Conservation (phyloP, 2,329 filamentous ascomycete genomes). For the Penicillium sp. region DNA sequence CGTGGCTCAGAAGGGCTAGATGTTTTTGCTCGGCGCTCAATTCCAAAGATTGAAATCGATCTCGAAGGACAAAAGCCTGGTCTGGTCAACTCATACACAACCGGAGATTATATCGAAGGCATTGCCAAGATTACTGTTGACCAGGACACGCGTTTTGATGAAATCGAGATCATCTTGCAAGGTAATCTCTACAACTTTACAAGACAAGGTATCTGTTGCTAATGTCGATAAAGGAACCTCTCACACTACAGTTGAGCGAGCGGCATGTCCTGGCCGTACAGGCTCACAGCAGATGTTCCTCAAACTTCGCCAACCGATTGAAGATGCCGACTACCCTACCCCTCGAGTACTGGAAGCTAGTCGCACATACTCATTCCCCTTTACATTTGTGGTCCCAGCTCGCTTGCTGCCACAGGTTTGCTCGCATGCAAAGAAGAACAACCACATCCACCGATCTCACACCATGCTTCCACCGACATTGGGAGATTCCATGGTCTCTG, state of each 20-base stretch:
- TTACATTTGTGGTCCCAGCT: constrained; percentile 63
- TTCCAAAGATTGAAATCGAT: constrained; percentile 33
- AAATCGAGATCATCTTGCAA: constrained; percentile 59
- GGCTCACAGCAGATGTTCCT: constrained; percentile 62
- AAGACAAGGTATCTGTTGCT: neutral
- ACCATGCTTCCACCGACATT: constrained; percentile 61
- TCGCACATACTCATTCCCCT: constrained; percentile 59
- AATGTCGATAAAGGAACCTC: constrained; percentile 45
- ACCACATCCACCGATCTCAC: constrained; percentile 56
- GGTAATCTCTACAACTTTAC: constrained; percentile 36
- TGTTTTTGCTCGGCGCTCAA: constrained; percentile 26
- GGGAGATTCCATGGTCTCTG: constrained; percentile 57
- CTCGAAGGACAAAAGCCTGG: constrained; percentile 31
- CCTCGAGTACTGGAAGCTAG: constrained; percentile 57
- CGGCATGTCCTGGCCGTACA: constrained; percentile 54
- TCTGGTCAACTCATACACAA: constrained; percentile 54
- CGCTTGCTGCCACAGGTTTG: constrained; percentile 61
- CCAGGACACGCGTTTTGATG: constrained; percentile 58
- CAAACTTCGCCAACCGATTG: constrained; percentile 61
- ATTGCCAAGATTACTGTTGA: constrained; percentile 51
- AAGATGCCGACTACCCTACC: constrained; percentile 53
- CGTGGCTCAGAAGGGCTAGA: constrained; percentile 29
- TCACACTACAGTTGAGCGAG: constrained; percentile 56
- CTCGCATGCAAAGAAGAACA: constrained; percentile 52
- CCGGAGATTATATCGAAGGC: constrained; percentile 58